Conservation (phyloP, 2,329 filamentous ascomycete genomes). For the Incumbomyces lentus region DNA sequence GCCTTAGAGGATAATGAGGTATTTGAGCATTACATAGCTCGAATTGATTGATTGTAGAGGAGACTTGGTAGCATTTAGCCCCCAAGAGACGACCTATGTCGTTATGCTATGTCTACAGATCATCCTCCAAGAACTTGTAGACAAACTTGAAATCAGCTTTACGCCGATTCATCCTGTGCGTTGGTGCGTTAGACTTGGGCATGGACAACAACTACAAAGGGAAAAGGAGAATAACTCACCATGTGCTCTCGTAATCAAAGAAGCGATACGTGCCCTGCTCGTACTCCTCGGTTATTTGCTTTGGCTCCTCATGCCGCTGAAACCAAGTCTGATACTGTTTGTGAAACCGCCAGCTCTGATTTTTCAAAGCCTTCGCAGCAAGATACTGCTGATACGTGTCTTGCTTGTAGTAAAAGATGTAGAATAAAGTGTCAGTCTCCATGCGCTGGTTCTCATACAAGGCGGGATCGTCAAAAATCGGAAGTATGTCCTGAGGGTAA, state of each 20-base stretch:
- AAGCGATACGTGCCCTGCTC: constrained; percentile 98
- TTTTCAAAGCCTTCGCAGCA: constrained; percentile 91
- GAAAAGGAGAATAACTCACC: constrained; percentile 53
- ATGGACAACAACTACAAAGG: constrained; percentile 3
- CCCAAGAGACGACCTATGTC: neutral
- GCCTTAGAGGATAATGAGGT: neutral
- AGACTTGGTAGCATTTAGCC: neutral
- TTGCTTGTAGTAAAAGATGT: constrained; percentile 98
- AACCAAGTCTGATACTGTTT: constrained; percentile 99
- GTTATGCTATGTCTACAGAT: constrained; percentile 44
- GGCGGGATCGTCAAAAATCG: constrained; percentile 82
- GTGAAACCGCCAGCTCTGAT: constrained; percentile 97
- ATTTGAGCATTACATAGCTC: neutral
- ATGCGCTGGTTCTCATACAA: constrained; percentile 67
- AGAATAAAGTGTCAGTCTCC: constrained; percentile 93
- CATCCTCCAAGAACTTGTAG: constrained; percentile 95
- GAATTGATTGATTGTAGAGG: neutral
- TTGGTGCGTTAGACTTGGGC: constrained; percentile 7
- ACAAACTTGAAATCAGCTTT: constrained; percentile 98
- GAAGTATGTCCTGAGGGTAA: constrained; percentile 85
- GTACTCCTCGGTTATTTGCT: constrained; percentile 96
- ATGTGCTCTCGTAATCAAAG: constrained; percentile 98
- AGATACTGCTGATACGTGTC: constrained; percentile 92
- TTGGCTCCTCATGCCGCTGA: constrained; percentile 94
- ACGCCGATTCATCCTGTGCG: constrained; percentile 87